These are phyloP conservation scores for Colletotrichum plurivorum DNA, from an alignment of 2,329 filamentous ascomycete genomes.

Conservation along the genomic window DNA sequence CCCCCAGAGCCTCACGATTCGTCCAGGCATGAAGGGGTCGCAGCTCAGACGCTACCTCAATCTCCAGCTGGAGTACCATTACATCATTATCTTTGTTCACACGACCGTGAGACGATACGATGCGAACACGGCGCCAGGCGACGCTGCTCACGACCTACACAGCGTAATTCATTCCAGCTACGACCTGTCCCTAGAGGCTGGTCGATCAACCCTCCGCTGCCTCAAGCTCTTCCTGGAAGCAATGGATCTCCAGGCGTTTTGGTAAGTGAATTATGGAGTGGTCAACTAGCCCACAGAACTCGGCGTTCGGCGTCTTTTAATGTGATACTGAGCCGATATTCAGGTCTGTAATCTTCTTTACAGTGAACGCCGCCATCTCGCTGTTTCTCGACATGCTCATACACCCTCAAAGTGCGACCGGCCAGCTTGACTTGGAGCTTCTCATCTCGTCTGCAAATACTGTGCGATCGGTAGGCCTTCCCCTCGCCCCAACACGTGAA, in stretches of 20 bases:
- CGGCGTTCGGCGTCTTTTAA: too few species aligned
- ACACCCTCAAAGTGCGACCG: conserved; percentile 20
- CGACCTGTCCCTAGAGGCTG: conserved; percentile 43
- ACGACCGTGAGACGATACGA: conserved; percentile 43
- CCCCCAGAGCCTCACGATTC: background rate
- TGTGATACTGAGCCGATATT: background rate
- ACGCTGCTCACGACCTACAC: conserved; percentile 41
- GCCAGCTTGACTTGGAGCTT: conserved; percentile 18
- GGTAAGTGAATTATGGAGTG: background rate
- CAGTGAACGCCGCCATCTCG: conserved; percentile 38
- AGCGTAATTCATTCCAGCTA: conserved; percentile 44
- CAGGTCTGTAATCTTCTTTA: conserved; percentile 35
- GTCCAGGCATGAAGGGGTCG: background rate
- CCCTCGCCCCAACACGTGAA: too few species aligned
- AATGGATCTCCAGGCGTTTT: background rate
- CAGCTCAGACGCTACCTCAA: conserved; percentile 6
- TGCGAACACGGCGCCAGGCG: conserved; percentile 11
- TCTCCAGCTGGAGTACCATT: conserved; percentile 43
- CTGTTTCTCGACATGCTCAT: conserved; percentile 42
- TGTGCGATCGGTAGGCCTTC: background rate
- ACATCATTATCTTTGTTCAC: conserved; percentile 40
- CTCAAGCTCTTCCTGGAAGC: conserved; percentile 13
- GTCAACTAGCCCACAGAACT: too few species aligned
- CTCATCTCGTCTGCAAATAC: conserved; percentile 20
- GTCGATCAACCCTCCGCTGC: conserved; percentile 42